Percentiles rank a stretch among this genome's conserved stretches.
Conservation (phyloP, 768 basidiomycete species). For the Suillus americanus region DNA sequence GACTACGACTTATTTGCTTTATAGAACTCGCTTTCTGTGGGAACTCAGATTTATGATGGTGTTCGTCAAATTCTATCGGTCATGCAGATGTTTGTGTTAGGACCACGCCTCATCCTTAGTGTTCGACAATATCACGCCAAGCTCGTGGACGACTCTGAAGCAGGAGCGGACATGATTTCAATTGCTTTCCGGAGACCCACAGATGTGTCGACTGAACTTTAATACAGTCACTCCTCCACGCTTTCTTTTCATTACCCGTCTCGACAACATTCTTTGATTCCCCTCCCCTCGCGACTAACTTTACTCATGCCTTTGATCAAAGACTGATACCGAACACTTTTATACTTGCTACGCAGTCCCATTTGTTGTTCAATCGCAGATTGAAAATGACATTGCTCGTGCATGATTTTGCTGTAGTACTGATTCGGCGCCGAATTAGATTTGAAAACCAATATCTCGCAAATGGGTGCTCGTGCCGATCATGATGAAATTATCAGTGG, state of each 20-base stretch:
- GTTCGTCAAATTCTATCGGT: not conserved
- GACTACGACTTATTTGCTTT: not conserved
- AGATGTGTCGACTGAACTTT: not conserved
- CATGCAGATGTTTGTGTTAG: not conserved
- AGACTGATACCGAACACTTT: not conserved
- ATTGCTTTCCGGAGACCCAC: not conserved
- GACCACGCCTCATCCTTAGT: not conserved
- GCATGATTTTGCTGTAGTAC: not conserved
- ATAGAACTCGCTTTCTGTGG: not conserved
- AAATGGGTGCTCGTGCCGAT: not conserved
- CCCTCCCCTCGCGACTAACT: not conserved
- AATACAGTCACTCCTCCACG: not conserved
- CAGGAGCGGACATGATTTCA: not conserved
- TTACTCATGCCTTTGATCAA: not conserved
- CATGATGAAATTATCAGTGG: not conserved
- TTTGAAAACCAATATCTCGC: not conserved
- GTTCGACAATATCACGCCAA: not conserved
- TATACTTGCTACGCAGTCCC: not conserved
- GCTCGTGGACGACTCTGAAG: not conserved
- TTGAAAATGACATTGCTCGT: not conserved
- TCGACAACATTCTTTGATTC: not conserved
- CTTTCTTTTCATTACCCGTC: not conserved
- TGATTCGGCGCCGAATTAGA: not conserved
- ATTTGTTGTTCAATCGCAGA: not conserved
- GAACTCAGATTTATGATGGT: not conserved